Evolutionary conservation across 768 basidiomycete species (phyloP).

Genomic region (Suillus hirtellus): DNA sequence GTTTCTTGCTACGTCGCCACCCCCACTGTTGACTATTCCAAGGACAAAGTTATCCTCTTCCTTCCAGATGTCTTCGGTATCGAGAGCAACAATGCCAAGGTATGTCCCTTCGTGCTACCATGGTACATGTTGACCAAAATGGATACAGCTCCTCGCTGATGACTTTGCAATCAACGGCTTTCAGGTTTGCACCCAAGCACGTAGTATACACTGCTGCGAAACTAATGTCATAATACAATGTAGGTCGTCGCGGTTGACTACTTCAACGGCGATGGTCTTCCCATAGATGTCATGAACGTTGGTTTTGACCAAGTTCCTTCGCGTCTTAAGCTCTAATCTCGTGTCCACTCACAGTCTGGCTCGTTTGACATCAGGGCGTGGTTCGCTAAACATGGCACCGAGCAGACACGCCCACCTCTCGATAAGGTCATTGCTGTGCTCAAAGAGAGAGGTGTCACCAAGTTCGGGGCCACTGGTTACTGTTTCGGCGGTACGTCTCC

Average conservation of each 20-base stretch:
- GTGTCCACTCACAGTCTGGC: slow-evolving; percentile 14
- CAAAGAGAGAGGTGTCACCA: slow-evolving; percentile 57
- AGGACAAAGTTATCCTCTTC: slow-evolving; percentile 58
- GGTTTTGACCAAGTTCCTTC: neutral
- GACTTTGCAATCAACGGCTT: slow-evolving; percentile 43
- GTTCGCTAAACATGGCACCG: slow-evolving; percentile 43
- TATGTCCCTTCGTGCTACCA: slow-evolving; percentile 20
- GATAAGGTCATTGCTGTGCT: slow-evolving; percentile 60
- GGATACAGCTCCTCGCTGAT: slow-evolving; percentile 31
- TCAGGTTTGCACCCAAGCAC: slow-evolving; percentile 19
- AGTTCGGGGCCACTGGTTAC: slow-evolving; percentile 63
- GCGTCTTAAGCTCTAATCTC: neutral
- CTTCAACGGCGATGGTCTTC: slow-evolving; percentile 36
- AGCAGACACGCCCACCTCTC: slow-evolving; percentile 45
- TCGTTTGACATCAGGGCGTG: slow-evolving; percentile 44
- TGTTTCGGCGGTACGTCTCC: slow-evolving; percentile 60
- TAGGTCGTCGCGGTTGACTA: slow-evolving; percentile 37
- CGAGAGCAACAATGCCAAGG: slow-evolving; percentile 46
- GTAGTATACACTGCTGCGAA: neutral
- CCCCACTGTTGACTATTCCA: slow-evolving; percentile 49
- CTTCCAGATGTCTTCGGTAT: slow-evolving; percentile 55
- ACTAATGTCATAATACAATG: slow-evolving; percentile 3
- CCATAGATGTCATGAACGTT: slow-evolving; percentile 22
- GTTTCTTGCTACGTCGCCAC: slow-evolving; percentile 54
- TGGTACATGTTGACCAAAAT: neutral